Base-by-base conservation (phyloP, 345 rosid genomes). In the Brassica incana region DNA sequence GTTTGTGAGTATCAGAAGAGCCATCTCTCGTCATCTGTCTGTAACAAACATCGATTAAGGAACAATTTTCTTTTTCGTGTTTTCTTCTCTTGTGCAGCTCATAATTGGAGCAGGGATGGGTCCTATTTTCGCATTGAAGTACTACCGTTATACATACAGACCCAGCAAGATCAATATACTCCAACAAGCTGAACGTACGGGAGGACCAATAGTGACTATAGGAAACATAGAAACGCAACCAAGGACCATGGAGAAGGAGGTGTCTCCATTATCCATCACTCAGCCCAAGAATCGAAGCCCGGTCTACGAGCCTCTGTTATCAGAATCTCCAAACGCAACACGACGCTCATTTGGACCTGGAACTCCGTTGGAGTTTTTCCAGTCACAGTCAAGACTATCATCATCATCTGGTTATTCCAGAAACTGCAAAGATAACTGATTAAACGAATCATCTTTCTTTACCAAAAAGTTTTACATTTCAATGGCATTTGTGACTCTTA, bases 141-240 rank as follows among this genome's bases (percentile, higher is more conserved):
- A 90, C 78, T 90, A 82, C 82, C 86, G 97, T 52, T 93, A 89
- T 61, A 90, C 97, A 1, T 91, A 95, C 86, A 87, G 88, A 83
- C 92, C 99, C 0, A 95, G 97, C 77, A 93, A 95, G 76, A 93
- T 95, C 88, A 93, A 95, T 76, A 86, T 81, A 27, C 97, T 95
- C 65, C 98, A 93, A 81, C 98, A 95, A 84, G 98, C 91, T 3
- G 98, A 95, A 79, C 91, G 92, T 23, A 73, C 76, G 58, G 99
- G 99, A 5, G 99, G 99, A 27, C 99, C 99, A 1, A 95, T 95
- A 75, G 83, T 93, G 35, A 86, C 92, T 3, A 78, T 95, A 16
- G 98, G 99, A 29, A 93, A 81, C 71, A 91, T 95, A 0, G 98
- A 91, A 85, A 73, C 95, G 0, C 97, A 88, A 72, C 84, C 88